Conservation (phyloP, 176 grass and related monocot species). For the Oryza glaberrima region DNA sequence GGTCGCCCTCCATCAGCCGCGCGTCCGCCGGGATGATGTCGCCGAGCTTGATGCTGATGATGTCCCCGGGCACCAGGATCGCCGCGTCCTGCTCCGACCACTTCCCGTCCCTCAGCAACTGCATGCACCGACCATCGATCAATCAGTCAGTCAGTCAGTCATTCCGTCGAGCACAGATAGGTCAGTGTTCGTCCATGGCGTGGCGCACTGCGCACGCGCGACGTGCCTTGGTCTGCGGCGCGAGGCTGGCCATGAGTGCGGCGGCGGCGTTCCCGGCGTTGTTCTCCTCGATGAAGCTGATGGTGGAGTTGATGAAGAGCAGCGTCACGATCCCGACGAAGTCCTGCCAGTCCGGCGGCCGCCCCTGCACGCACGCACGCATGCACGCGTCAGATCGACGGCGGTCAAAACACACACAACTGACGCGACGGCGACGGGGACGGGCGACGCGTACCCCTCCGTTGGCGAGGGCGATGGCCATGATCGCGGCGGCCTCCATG, state of each 20-base stretch:
- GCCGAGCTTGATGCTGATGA: conserved; percentile 93
- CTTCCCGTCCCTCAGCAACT: conserved; percentile 66
- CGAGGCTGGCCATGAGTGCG: conserved; percentile 90
- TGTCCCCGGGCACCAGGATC: conserved; percentile 82
- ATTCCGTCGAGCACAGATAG: neutral
- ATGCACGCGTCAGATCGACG: neutral
- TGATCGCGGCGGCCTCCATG: conserved; percentile 79
- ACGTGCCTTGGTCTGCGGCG: conserved; percentile 76
- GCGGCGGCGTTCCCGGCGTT: conserved; percentile 88
- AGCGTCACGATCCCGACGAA: conserved; percentile 74
- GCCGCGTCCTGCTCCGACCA: conserved; percentile 84
- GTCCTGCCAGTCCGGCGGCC: conserved; percentile 84
- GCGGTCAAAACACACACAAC: neutral
- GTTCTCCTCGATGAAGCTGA: conserved; percentile 93
- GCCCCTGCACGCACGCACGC: conserved; percentile 44
- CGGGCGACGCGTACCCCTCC: conserved; percentile 43
- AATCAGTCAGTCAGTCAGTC: neutral
- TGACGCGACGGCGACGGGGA: neutral
- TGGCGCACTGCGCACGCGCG: neutral
- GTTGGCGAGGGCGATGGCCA: conserved; percentile 74
- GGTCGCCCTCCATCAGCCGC: conserved; percentile 75
- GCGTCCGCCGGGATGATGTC: conserved; percentile 91
- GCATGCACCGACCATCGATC: neutral
- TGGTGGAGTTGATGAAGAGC: conserved; percentile 88
- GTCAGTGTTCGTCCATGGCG: neutral